These are phyloP conservation scores for Xylaria venustula DNA, from an alignment of 495 filamentous ascomycete genomes.

Conservation along the genomic window DNA sequence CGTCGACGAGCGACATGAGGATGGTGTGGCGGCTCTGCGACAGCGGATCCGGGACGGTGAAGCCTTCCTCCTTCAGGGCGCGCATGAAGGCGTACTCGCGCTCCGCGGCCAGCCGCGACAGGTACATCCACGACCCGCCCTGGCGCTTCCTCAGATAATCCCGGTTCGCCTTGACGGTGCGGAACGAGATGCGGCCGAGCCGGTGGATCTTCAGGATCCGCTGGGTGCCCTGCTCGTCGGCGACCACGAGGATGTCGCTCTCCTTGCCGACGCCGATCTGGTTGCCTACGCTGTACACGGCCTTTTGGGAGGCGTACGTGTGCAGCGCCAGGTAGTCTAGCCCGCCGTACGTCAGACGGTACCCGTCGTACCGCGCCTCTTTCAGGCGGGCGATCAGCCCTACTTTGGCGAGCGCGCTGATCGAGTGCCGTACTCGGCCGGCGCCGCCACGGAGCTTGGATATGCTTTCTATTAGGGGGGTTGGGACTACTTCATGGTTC, in stretches of 20 bases:
- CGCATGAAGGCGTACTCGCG: conserved; percentile 95
- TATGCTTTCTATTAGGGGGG: conserved; percentile 79
- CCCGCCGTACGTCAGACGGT: conserved; percentile 94
- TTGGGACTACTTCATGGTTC: conserved; percentile 96
- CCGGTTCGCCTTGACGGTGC: conserved; percentile 89
- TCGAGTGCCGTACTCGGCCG: conserved; percentile 75
- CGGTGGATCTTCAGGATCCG: conserved; percentile 89
- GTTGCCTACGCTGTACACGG: conserved; percentile 87
- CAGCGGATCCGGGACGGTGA: conserved; percentile 84
- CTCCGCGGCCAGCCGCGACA: conserved; percentile 84
- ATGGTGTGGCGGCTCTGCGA: conserved; percentile 89
- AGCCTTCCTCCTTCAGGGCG: conserved; percentile 74
- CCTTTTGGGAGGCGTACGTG: conserved; percentile 72
- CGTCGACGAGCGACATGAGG: conserved; percentile 88
- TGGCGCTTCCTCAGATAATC: conserved; percentile 87
- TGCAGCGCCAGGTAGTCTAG: conserved; percentile 95
- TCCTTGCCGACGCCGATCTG: conserved; percentile 98
- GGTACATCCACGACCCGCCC: conserved; percentile 91
- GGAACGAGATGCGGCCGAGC: conserved; percentile 94
- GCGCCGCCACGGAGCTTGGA: conserved; percentile 77
- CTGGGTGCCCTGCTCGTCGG: conserved; percentile 62
- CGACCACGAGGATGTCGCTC: conserved; percentile 91
- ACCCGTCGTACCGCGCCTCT: conserved; percentile 97
- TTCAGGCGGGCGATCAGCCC: conserved; percentile 89
- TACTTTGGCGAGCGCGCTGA: conserved; percentile 88